phyloP scores from a whole-genome alignment of 2,329 filamentous ascomycete genomes.

The Gnomoniopsis smithogilvyi region DNA sequence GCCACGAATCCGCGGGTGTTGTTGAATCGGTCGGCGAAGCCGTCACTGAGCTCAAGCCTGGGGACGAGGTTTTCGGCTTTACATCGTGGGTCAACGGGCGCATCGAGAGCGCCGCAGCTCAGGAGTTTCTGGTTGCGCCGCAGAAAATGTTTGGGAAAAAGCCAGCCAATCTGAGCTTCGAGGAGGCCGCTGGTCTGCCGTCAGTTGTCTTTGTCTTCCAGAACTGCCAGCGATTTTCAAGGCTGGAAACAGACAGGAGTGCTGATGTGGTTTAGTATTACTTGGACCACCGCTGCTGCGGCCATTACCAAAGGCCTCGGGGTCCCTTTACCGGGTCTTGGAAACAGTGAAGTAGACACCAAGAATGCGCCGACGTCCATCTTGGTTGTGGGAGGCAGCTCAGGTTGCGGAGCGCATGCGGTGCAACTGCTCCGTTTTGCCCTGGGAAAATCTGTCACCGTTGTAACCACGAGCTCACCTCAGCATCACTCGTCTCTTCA shows the following conservation, averaged over 20 bases:
- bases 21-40: slow-evolving; percentile 30
- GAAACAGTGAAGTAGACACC: not conserved
- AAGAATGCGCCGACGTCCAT: slow-evolving; percentile 22
- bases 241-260: too few relatives aligned
- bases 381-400: slow-evolving; percentile 34
- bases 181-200: slow-evolving; percentile 30
- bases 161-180: slow-evolving; percentile 26
- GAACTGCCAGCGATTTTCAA: too few relatives aligned
- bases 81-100: slow-evolving; percentile 10
- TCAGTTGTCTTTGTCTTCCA: too few relatives aligned
- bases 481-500: slow-evolving; percentile 22
- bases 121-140: slow-evolving; percentile 24
- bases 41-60: slow-evolving; percentile 27
- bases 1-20: slow-evolving; percentile 31
- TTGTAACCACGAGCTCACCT: slow-evolving; percentile 31
- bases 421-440: slow-evolving; percentile 34
- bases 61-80: slow-evolving; percentile 26
- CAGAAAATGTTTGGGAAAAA: slow-evolving; percentile 25
- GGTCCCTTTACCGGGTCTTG: slow-evolving; percentile 25
- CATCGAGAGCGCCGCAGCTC: slow-evolving; percentile 23
- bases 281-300: slow-evolving; percentile 24
- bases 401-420: slow-evolving; percentile 28
- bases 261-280: slow-evolving; percentile 16
- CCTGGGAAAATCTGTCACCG: slow-evolving; percentile 23
- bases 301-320: slow-evolving; percentile 24